These are phyloP conservation scores for Dichotomopilus funicola DNA, from an alignment of 2,329 filamentous ascomycete species.

Conservation along the genomic window DNA sequence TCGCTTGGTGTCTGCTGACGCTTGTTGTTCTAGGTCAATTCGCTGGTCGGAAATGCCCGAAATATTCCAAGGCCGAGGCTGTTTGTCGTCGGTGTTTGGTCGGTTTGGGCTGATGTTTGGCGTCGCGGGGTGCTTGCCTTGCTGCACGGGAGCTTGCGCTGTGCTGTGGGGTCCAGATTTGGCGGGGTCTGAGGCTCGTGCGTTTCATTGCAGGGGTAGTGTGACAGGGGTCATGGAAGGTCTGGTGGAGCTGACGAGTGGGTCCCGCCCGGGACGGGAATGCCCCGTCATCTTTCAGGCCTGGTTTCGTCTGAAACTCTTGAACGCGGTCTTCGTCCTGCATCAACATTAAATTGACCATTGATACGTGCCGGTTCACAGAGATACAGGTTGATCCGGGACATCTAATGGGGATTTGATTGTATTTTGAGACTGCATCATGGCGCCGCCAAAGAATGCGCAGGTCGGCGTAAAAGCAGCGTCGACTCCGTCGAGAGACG, in stretches of 20 bases:
- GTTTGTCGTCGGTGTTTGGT: not conserved
- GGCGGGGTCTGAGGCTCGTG: slow-evolving; percentile 18
- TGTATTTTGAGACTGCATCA: not conserved
- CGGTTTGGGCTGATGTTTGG: not conserved
- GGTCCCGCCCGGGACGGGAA: not conserved
- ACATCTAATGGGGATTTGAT: not conserved
- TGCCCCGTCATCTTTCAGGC: no score
- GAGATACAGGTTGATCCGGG: no score
- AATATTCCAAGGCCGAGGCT: no score
- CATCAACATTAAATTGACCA: no score
- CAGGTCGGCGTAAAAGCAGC: not conserved
- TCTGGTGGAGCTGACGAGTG: not conserved
- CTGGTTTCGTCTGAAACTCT: not conserved
- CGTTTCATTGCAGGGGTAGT: slow-evolving; percentile 4
- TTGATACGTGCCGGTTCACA: no score
- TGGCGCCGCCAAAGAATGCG: not conserved
- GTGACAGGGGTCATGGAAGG: not conserved
- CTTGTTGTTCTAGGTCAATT: not conserved
- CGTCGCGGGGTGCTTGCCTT: slow-evolving; percentile 10
- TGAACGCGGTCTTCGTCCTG: no score
- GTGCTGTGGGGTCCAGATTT: not conserved
- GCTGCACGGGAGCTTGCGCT: not conserved
- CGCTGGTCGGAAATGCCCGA: not conserved
- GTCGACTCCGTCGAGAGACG: not conserved
- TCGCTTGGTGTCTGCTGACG: not conserved